Percentiles rank a stretch among this genome's conserved stretches.
Conservation (phyloP, 176 grass and related monocot species). For the Ananas comosus region DNA sequence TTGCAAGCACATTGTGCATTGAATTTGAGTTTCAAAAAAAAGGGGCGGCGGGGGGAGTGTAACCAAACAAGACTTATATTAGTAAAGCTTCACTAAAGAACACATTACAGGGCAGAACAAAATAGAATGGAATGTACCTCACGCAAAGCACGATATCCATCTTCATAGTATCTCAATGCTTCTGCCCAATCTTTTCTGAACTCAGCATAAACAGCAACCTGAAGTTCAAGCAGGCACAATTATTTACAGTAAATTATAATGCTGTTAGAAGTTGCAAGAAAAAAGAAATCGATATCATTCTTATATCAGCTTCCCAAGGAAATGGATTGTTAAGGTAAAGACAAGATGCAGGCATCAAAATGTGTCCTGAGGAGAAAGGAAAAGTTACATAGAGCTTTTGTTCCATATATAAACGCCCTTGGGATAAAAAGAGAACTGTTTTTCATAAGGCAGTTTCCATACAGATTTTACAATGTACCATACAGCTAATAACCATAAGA, state of each 20-base stretch:
- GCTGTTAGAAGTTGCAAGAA: no score
- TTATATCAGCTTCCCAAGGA: no score
- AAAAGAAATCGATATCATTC: no score
- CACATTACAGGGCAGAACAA: not conserved
- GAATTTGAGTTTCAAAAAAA: no score
- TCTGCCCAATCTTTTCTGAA: conserved; percentile 91
- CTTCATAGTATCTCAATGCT: conserved; percentile 92
- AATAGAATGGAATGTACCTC: conserved; percentile 56
- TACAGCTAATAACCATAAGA: not conserved
- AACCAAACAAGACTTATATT: conserved; percentile 7
- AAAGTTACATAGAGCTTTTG: not conserved
- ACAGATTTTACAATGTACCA: not conserved
- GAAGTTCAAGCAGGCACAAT: not conserved
- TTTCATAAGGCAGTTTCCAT: not conserved
- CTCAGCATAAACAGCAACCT: conserved; percentile 94
- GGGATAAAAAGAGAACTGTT: not conserved
- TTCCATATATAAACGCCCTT: not conserved
- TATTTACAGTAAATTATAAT: no score
- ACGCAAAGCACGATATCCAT: conserved; percentile 72
- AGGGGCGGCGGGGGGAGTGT: not conserved
- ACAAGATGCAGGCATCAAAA: no score
- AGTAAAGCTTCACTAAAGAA: no score
- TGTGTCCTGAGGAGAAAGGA: not conserved
- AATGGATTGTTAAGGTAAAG: no score
- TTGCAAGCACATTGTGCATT: no score